Base-by-base conservation (phyloP, 371 early-diverging fungal genomes). In the Mucor lusitanicus region DNA sequence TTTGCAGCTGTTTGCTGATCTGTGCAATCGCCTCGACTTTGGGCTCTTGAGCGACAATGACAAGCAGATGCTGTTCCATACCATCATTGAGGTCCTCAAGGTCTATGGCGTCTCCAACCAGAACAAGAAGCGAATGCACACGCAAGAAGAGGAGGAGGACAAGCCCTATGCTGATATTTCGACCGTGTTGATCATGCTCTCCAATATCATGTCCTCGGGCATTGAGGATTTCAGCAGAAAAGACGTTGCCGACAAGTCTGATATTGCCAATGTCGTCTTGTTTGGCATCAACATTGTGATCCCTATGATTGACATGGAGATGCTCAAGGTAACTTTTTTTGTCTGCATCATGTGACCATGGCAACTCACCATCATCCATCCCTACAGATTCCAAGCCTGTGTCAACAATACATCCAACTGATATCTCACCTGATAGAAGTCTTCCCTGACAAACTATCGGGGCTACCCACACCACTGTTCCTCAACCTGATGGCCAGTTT, bases 121-220 rank as follows among this genome's bases (percentile, higher is more conserved):
- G 67, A 91, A 90, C 30, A 82, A 84, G 37, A 87, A 83, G 54
- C 78, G 90, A 21, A 67, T 81, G 19, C 75, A 77, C 40, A 55
- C 78, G 1, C 80, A 83, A 64, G 86, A 85, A 65, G 86, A 85
- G 32, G 87, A 87, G 21, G 89, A 90, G 11, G 91, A 90, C 32
- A 86, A 85, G 50, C 86, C 90, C 3, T 88, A 88, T 68, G 83
- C 84, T n/a, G 92, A 91, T 70, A 83, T 91, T 44, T 81, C 87
- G 6, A 80, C 82, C 59, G 80, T 90, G 5, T 72, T 91, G n/a
- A 81, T 82, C 63, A 69, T 90, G 63, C 65, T 93, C 32, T 78
- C 87, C 33, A 85, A 85, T 46, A 68, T 89, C 13, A 86, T 89
- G 79, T 79, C 86, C 3, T 80, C 87, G 19, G 88, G 85, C 37